Conservation (phyloP, 2,329 filamentous ascomycete species). For the Celoporthe dispersa region DNA sequence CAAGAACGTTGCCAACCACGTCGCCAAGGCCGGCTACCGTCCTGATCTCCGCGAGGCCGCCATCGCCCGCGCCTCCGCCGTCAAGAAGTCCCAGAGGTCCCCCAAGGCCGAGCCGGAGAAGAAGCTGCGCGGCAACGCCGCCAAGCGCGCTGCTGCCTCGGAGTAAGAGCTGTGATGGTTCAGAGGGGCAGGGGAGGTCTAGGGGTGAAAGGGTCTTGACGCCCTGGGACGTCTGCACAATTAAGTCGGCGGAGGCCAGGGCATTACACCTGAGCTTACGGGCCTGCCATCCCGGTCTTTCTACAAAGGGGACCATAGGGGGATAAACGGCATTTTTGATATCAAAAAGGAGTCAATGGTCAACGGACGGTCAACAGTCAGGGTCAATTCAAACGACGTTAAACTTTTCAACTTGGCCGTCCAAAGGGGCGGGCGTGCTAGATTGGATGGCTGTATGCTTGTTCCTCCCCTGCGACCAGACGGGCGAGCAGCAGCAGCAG, state of each 20-base stretch:
- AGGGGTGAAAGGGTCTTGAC: constrained; percentile 20
- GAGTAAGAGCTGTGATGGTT: constrained; percentile 38
- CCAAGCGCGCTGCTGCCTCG: constrained; percentile 68
- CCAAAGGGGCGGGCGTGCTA: background rate
- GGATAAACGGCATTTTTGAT: constrained; percentile 28
- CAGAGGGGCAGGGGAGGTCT: constrained; percentile 6
- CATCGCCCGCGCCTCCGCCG: constrained; percentile 83
- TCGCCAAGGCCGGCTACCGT: constrained; percentile 86
- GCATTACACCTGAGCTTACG: constrained; percentile 16
- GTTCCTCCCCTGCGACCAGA: background rate
- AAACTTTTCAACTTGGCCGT: constrained; percentile 18
- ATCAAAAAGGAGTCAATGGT: constrained; percentile 30
- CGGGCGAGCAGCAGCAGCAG: background rate
- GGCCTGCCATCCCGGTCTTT: constrained; percentile 16
- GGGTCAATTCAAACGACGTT: constrained; percentile 27
- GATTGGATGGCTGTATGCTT: background rate
- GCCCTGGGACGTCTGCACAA: constrained; percentile 12
- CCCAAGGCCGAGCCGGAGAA: constrained; percentile 74
- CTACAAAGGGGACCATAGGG: constrained; percentile 10
- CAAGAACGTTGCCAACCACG: constrained; percentile 81
- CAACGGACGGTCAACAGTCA: constrained; percentile 24
- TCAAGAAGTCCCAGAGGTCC: constrained; percentile 77
- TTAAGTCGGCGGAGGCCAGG: constrained; percentile 14
- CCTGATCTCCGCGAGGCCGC: constrained; percentile 76
- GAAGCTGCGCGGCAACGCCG: constrained; percentile 82